phyloP scores from a whole-genome alignment of 257 asterid species.

The Penstemon davidsonii region DNA sequence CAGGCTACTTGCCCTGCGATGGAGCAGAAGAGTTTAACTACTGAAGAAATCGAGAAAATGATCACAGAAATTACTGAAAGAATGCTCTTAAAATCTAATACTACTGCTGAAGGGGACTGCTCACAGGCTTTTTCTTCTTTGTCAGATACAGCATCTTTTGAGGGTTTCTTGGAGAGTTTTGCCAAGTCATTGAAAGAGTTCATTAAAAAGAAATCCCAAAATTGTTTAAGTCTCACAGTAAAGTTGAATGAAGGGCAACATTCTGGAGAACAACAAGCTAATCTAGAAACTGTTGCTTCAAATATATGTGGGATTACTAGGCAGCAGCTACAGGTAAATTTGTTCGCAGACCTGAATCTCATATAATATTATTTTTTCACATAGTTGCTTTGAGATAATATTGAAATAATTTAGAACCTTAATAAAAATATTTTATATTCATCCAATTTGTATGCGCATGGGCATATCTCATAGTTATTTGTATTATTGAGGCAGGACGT shows the following conservation, averaged over 20 bases:
- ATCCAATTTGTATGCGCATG: neutral
- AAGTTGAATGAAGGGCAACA: conserved; percentile 37
- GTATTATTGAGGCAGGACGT: neutral
- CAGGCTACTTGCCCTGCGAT: conserved; percentile 93
- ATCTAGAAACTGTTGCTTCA: conserved; percentile 50
- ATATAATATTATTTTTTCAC: conserved; percentile 2
- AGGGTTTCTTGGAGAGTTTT: conserved; percentile 67
- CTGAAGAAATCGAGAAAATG: conserved; percentile 44
- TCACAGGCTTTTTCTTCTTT: conserved; percentile 25
- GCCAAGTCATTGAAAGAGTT: conserved; percentile 53
- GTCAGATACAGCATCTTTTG: conserved; percentile 49
- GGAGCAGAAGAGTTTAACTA: conserved; percentile 54
- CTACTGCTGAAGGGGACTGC: conserved; percentile 49
- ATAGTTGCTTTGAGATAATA: conserved; percentile 11
- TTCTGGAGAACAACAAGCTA: conserved; percentile 39
- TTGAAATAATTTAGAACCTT: conserved; percentile 4
- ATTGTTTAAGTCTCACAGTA: conserved; percentile 35
- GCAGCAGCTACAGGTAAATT: conserved; percentile 69
- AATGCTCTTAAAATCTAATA: conserved; percentile 46
- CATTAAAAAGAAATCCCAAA: conserved; percentile 43
- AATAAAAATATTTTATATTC: neutral
- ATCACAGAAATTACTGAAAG: conserved; percentile 35
- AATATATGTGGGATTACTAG: conserved; percentile 72
- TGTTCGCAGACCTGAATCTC: neutral
- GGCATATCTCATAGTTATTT: neutral